A percentile compares a stretch with the other conserved stretches of the same genome.
Evolutionary conservation across 2,329 filamentous ascomycete species (phyloP).

Genomic region (Scedosporium boydii): DNA sequence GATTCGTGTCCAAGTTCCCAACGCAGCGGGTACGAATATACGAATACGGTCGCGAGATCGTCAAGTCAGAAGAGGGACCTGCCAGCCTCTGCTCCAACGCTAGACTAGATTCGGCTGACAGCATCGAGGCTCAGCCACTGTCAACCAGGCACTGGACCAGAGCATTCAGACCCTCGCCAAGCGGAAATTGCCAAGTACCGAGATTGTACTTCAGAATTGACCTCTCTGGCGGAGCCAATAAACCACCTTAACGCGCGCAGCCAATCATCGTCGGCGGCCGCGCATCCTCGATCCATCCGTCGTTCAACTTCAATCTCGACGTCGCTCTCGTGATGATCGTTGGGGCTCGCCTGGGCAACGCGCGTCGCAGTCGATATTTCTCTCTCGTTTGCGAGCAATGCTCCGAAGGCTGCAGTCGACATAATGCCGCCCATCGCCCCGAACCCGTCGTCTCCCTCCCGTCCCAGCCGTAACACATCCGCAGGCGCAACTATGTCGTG

Average conservation of each 20-base stretch:
- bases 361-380: too few species aligned
- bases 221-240: neutral
- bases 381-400: neutral
- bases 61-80: too few species aligned
- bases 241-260: neutral
- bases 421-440: neutral
- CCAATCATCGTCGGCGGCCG: neutral
- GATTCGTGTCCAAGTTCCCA: too few species aligned
- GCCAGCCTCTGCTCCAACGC: too few species aligned
- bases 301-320: conserved; percentile 7
- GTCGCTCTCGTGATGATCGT: too few species aligned
- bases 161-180: too few species aligned
- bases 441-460: neutral
- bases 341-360: too few species aligned
- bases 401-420: neutral
- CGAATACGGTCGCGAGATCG: too few species aligned
- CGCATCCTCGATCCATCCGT: conserved; percentile 3
- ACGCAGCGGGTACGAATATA: too few species aligned
- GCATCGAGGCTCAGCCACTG: too few species aligned
- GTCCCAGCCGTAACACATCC: neutral
- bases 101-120: too few species aligned
- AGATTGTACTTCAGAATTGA: neutral
- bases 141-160: too few species aligned
- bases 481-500: conserved; percentile 30
- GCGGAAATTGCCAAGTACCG: neutral